phyloP scores from a whole-genome alignment of 2,329 filamentous ascomycete genomes.

The Pseudogymnoascus sp. region DNA sequence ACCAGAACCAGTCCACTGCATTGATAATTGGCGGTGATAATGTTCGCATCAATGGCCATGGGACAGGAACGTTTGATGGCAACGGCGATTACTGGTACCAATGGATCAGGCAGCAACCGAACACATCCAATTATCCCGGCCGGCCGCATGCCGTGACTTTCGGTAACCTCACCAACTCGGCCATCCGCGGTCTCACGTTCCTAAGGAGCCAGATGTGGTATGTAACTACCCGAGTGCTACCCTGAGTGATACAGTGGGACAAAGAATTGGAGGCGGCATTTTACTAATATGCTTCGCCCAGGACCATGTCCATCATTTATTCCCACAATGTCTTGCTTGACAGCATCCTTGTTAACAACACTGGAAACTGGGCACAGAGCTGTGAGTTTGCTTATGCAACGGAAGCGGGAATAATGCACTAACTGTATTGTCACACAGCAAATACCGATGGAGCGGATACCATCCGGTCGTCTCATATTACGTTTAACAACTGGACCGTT shows the following conservation, averaged over 20 bases:
- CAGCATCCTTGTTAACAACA: slow-evolving; percentile 46
- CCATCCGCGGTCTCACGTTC: slow-evolving; percentile 41
- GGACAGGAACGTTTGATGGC: slow-evolving; percentile 46
- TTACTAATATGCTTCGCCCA: not conserved
- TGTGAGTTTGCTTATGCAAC: not conserved
- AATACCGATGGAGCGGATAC: slow-evolving; percentile 42
- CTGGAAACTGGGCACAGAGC: slow-evolving; percentile 14
- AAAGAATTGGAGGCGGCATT: not conserved
- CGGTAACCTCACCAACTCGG: slow-evolving; percentile 38
- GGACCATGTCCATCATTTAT: slow-evolving; percentile 44
- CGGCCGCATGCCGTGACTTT: slow-evolving; percentile 47
- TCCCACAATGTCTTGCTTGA: slow-evolving; percentile 39
- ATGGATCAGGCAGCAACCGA: slow-evolving; percentile 30
- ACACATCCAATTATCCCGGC: slow-evolving; percentile 37
- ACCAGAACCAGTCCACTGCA: slow-evolving; percentile 47
- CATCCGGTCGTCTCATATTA: slow-evolving; percentile 43
- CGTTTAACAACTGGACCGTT: slow-evolving; percentile 41
- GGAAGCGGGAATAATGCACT: not conserved
- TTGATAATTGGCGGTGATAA: slow-evolving; percentile 47
- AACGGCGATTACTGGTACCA: slow-evolving; percentile 55
- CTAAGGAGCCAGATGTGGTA: slow-evolving; percentile 53
- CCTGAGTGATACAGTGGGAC: not conserved
- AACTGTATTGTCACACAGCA: slow-evolving; percentile 12
- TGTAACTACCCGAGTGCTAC: not conserved
- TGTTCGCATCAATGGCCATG: slow-evolving; percentile 41